Base-by-base conservation (phyloP, 2,329 filamentous ascomycete genomes). In the Aschersonia sp. region DNA sequence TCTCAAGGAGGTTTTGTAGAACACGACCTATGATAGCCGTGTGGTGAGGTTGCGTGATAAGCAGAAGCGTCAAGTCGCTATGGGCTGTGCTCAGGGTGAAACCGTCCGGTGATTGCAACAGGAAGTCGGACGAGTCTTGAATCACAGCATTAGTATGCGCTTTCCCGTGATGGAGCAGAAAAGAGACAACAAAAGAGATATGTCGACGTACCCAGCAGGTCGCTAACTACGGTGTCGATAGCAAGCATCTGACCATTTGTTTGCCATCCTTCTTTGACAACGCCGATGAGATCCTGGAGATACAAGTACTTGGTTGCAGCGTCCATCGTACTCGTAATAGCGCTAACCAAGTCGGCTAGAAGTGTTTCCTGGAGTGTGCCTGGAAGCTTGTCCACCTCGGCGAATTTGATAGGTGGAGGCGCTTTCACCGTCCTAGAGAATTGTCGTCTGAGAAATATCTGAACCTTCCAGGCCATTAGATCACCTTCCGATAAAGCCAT, bases 1-100 rank as follows among this genome's bases (percentile, higher is more conserved):
- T 69, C 51, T 77, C 74, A 30, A 80, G 65, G 6, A 80, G 62
- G 2, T 65, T 59, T 30, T 63, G 60, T 9, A 74, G 58, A 7
- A 67, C 64, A 38, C 68, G 65, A 43, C 70, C 67, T 5, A 67
- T 56, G 9, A 67, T 62, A 29, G 58, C 52, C 47, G 68, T 65
- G 47, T 67, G 61, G 2, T 58, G 51, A 5, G 59, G 54, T 4
- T 55, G 56, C 20, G 55, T 57, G 4, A 65, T 46, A 2, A 73
- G 61, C 9, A 55, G 58, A 6, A 48, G 67, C 42, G 46, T 62
- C 47, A 77, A 55, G 28, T 64, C 60, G 54, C 65, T 67, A 53
- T 75, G 70, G 9, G 66, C 61, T 9, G 59, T 57, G 6, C 67
- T 60, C 6, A 75, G 55, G 42, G 65, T 64, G 48, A 68, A 68